Conservation (phyloP, 2,329 filamentous ascomycete genomes). For the Paraphoma chrysanthemicola region DNA sequence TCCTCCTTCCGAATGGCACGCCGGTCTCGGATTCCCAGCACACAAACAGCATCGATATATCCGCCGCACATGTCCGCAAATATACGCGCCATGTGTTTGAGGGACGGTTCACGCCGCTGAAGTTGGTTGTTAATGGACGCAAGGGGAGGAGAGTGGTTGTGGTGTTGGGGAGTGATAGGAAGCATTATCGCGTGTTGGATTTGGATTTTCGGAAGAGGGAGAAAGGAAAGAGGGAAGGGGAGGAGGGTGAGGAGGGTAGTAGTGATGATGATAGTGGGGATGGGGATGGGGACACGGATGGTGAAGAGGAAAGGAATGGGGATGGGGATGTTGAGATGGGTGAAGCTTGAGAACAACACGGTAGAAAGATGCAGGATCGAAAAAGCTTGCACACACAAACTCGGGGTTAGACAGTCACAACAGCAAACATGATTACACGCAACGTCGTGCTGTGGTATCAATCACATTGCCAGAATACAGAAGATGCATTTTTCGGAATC, state of each 20-base stretch:
- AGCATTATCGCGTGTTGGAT: conserved; percentile 64
- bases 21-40: not conserved
- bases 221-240: conserved; percentile 14
- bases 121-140: conserved; percentile 63
- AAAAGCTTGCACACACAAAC: not conserved
- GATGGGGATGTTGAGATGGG: conserved; percentile 27
- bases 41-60: conserved; percentile 3
- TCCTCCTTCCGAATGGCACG: conserved; percentile 11
- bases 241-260: conserved; percentile 10
- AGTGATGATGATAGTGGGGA: conserved; percentile 12
- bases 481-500: conserved; percentile 47
- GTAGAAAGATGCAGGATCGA: not conserved
- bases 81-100: conserved; percentile 57
- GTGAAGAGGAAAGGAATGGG: conserved; percentile 6
- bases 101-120: conserved; percentile 56
- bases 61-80: conserved; percentile 13
- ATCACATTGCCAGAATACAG: conserved; percentile 36
- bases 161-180: conserved; percentile 61
- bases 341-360: conserved; percentile 2
- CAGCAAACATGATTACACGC: no score
- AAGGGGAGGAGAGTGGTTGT: conserved; percentile 60
- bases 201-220: conserved; percentile 52
- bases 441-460: not conserved
- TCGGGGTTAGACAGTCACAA: no score
- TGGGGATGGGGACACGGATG: conserved; percentile 26